Percentiles rank a stretch among this genome's conserved stretches.
phyloP scores from a whole-genome alignment of 2,329 filamentous ascomycete genomes.

The Penicillium brevicompactum region DNA sequence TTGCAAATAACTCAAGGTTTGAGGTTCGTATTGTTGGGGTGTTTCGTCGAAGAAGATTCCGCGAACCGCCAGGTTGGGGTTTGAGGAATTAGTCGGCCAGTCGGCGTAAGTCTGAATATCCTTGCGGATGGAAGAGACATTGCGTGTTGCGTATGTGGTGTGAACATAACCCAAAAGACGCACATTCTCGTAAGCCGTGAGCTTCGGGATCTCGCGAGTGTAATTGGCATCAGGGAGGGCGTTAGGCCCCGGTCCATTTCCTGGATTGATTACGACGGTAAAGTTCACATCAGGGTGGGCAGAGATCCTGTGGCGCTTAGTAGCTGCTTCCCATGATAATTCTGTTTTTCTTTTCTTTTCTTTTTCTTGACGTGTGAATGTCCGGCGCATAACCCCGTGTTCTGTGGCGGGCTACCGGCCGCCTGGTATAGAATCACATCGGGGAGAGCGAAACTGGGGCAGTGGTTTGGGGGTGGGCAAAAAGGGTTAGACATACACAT shows the following conservation, averaged over 20 bases:
- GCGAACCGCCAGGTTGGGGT: slow-evolving; percentile 43
- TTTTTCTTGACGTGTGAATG: background rate
- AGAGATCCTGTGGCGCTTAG: slow-evolving; percentile 37
- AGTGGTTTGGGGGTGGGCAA: slow-evolving; percentile 1
- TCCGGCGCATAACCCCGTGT: slow-evolving; percentile 13
- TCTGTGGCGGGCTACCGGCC: slow-evolving; percentile 12
- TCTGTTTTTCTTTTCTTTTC: slow-evolving; percentile 14
- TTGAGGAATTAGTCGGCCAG: slow-evolving; percentile 43
- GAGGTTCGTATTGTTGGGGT: slow-evolving; percentile 40
- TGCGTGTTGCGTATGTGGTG: slow-evolving; percentile 49
- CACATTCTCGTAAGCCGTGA: slow-evolving; percentile 50
- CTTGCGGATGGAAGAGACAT: slow-evolving; percentile 42
- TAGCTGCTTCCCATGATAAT: slow-evolving; percentile 14
- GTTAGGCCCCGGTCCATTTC: slow-evolving; percentile 49
- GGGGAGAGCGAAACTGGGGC: background rate
- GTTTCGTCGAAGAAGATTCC: slow-evolving; percentile 56
- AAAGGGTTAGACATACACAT: slow-evolving; percentile 41
- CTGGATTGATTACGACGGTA: slow-evolving; percentile 54
- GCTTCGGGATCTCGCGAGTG: slow-evolving; percentile 43
- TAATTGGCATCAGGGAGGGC: slow-evolving; percentile 48
- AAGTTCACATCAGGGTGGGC: slow-evolving; percentile 48
- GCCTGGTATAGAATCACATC: slow-evolving; percentile 11
- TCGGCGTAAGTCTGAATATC: slow-evolving; percentile 51
- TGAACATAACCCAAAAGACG: slow-evolving; percentile 54
- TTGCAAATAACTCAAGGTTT: slow-evolving; percentile 36